A percentile compares a stretch with the other conserved stretches of the same genome.
Evolutionary conservation across 1,284 basidiomycete genomes (phyloP).

Genomic region (Rhodotorula sp.): DNA sequence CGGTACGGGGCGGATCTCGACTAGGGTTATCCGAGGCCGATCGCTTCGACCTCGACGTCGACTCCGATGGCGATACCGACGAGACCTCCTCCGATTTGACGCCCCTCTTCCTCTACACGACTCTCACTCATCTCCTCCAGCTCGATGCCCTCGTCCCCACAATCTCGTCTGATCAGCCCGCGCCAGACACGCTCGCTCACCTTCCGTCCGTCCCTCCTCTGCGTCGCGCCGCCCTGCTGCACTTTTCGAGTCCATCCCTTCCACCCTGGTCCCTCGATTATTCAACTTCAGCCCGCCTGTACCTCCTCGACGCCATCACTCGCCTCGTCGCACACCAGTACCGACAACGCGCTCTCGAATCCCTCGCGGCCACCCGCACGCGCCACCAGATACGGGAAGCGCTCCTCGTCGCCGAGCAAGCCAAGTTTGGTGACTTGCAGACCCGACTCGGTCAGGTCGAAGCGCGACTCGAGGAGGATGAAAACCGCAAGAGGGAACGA

Average conservation of each 20-base stretch:
- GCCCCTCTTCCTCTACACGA: slow-evolving; percentile 14
- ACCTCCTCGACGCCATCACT: slow-evolving; percentile 17
- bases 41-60: too few species aligned
- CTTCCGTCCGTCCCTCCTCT: slow-evolving; percentile 7
- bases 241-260: background rate
- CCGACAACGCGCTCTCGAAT: too few species aligned
- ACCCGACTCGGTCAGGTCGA: background rate
- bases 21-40: too few species aligned
- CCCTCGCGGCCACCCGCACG: background rate
- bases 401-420: background rate
- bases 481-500: background rate
- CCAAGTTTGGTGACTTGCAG: background rate
- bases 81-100: background rate
- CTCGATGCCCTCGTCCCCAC: background rate
- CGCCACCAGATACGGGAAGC: too few species aligned
- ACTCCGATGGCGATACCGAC: background rate
- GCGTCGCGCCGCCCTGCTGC: slow-evolving; percentile 2
- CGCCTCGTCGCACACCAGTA: slow-evolving; percentile 2
- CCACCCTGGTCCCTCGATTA: background rate
- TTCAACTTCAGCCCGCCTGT: background rate
- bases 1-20: too few species aligned
- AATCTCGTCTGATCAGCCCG: background rate
- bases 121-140: background rate
- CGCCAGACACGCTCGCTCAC: background rate
- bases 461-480: background rate